Conservation (phyloP, 306 rosid species). For the Lablab purpureus region DNA sequence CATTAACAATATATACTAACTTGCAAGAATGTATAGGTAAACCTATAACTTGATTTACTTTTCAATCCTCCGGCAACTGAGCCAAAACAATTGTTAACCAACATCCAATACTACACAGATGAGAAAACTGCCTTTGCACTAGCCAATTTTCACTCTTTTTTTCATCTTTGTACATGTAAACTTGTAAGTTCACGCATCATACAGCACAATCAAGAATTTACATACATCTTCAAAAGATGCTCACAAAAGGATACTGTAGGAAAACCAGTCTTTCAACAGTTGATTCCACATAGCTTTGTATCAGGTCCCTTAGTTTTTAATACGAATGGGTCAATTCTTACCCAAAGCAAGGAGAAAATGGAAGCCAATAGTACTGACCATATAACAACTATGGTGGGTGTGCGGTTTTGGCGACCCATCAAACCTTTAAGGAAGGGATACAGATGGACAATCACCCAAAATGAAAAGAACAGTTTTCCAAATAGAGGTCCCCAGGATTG, state of each 20-base stretch:
- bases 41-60: conserved; percentile 42
- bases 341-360: conserved; percentile 95
- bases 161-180: conserved; percentile 53
- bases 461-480: conserved; percentile 95
- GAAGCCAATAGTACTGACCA: conserved; percentile 98
- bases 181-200: conserved; percentile 50
- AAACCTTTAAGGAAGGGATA: conserved; percentile 98
- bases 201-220: conserved; percentile 54
- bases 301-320: conserved; percentile 90
- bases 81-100: conserved; percentile 46
- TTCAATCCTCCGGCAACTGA: conserved; percentile 42
- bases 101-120: conserved; percentile 59
- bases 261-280: conserved; percentile 66
- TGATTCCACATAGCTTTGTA: conserved; percentile 84
- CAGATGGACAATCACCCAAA: conserved; percentile 97
- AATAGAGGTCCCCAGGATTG: conserved; percentile 97
- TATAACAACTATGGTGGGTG: conserved; percentile 94
- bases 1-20: conserved; percentile 3
- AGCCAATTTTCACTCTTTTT: conserved; percentile 58
- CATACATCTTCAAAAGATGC: conserved; percentile 55
- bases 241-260: conserved; percentile 51
- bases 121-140: conserved; percentile 59
- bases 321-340: conserved; percentile 92
- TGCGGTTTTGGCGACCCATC: conserved; percentile 96
- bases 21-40: conserved; percentile 37